Percentiles rank a stretch among this genome's conserved stretches.
Conservation (phyloP, 140 eudicot species). For the Erigeron philadelphicus region DNA sequence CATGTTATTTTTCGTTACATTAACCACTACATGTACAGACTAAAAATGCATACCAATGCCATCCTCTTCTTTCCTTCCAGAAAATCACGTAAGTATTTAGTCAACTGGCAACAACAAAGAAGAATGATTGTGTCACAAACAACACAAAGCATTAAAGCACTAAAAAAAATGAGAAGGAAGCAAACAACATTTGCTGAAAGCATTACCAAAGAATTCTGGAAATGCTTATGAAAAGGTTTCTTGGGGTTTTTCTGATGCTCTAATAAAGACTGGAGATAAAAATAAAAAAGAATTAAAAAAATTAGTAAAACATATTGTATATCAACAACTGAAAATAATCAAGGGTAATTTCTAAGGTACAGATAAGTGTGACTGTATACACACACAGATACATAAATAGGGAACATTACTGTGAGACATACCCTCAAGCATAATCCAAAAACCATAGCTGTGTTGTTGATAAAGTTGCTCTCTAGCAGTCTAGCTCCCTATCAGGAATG, state of each 20-base stretch:
- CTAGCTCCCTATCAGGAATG: slow-evolving; percentile 58
- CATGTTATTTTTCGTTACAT: too few species aligned
- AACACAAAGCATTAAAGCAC: not conserved
- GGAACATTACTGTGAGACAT: slow-evolving; percentile 23
- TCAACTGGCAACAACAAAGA: slow-evolving; percentile 45
- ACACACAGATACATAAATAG: not conserved
- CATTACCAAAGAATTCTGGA: slow-evolving; percentile 70
- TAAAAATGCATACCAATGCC: slow-evolving; percentile 55
- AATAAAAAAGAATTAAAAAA: slow-evolving; percentile 4
- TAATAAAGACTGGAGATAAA: slow-evolving; percentile 58
- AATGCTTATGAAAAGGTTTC: slow-evolving; percentile 75
- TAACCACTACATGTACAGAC: too few species aligned
- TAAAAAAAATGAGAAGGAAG: not conserved
- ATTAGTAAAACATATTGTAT: slow-evolving; percentile 1
- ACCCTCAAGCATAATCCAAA: slow-evolving; percentile 87
- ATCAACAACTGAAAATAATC: slow-evolving; percentile 11
- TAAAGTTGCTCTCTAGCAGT: slow-evolving; percentile 80
- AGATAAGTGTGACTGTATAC: not conserved
- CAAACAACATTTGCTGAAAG: not conserved
- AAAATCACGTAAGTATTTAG: slow-evolving; percentile 72
- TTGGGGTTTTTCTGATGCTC: slow-evolving; percentile 88
- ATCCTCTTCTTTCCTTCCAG: slow-evolving; percentile 87
- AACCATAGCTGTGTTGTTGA: slow-evolving; percentile 93
- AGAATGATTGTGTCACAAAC: slow-evolving; percentile 13
- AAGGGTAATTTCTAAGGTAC: not conserved